phyloP scores from a whole-genome alignment of 1,139 yeast genomes.

The Meyerozyma elateridarum region DNA sequence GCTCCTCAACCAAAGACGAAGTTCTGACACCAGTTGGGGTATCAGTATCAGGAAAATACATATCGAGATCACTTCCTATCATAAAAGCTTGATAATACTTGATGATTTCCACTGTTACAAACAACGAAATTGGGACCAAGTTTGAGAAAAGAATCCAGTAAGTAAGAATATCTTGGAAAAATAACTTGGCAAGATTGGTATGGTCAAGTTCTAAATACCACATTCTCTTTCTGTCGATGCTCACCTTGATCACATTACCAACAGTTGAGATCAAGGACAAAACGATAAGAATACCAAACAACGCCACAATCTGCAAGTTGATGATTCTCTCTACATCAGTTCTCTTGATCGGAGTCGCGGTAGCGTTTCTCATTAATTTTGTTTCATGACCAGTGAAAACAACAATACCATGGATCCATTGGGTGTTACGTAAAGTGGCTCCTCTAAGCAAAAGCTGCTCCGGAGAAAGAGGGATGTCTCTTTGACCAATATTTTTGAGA shows the following conservation, averaged over 20 bases:
- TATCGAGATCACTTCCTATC: constrained; percentile 90
- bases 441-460: constrained; percentile 92
- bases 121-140: constrained; percentile 89
- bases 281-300: constrained; percentile 73
- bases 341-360: constrained; percentile 95
- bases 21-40: constrained; percentile 95
- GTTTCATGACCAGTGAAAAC: constrained; percentile 98
- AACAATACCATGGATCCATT: constrained; percentile 91
- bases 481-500: constrained; percentile 50
- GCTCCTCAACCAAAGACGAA: constrained; percentile 89
- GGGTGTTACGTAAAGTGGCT: constrained; percentile 90
- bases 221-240: constrained; percentile 48
- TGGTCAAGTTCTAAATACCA: constrained; percentile 68
- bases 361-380: constrained; percentile 95
- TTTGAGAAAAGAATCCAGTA: constrained; percentile 96
- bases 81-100: constrained; percentile 92
- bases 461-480: constrained; percentile 70
- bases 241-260: constrained; percentile 78
- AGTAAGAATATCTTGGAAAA: constrained; percentile 83
- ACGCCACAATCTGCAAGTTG: constrained; percentile 83
- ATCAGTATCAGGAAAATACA: constrained; percentile 82
- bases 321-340: constrained; percentile 97
- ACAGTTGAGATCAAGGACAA: constrained; percentile 76
- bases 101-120: constrained; percentile 93
- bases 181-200: constrained; percentile 62